Evolutionary conservation across 2,329 filamentous ascomycete genomes (phyloP), one percentile per base, ranked within the genome.

Genomic region (Calonectria pseudoreteaudii): DNA sequence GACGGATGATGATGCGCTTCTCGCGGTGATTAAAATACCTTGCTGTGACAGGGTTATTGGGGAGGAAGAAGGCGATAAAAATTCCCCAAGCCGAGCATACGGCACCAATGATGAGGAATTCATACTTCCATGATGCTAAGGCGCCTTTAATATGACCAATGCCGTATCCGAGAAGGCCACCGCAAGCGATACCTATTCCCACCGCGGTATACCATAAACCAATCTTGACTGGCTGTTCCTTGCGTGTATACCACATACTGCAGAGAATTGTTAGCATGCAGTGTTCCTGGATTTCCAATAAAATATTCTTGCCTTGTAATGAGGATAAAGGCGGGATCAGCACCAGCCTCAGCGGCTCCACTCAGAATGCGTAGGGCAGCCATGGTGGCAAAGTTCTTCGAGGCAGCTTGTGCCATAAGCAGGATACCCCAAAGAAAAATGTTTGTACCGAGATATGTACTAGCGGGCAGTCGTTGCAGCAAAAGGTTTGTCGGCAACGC

Each of bases 171-270:
- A 67, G 13, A 20, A 67, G 34, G 31, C 41, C 50, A 26, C 65
- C 44, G 44, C 49, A 34, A 11, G 50, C 30, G 14, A 36, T 41
- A 10, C 65, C 65, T 20, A 67, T 67, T 28, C 47, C 44, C 2
- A 28, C 31, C 9, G 47, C 47, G 9, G 65, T 38, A 52, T 52
- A 53, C 65, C 65, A 67, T 14, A 67, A 41, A 4, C 41, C 65
- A 28, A 52, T 38, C 18, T 52, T 36, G 30, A 67, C n/a, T 10
- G 65, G 65, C 23, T 52, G 44, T 41, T 67, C 65, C 14, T 52
- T 36, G 16, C 65, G 47, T 8, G 30, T 67, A 26, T 67, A 67
- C 65, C 65, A 67, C 65, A 53, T 67, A 13, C 30, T 38, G 20
- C 4, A 8, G 13, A 7, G 23, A 18, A 4, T 4, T 18, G 23